Evolutionary conservation across 1,284 basidiomycete species (phyloP).

Genomic region (Ustilago vetiveriae): DNA sequence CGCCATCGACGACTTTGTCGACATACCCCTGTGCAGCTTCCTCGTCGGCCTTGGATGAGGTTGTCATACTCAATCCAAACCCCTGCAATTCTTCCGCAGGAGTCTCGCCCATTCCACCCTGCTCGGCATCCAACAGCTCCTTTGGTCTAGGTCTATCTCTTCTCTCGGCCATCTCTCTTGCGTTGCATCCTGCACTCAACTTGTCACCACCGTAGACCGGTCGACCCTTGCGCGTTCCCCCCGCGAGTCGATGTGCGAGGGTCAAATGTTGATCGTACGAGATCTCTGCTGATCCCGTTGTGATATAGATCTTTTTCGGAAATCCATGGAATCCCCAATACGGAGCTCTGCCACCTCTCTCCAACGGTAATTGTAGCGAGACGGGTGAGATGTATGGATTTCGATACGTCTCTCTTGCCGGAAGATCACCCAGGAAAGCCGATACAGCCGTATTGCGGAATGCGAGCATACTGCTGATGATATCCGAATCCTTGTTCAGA

Average conservation of each 20-base stretch:
- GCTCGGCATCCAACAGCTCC: slow-evolving; percentile 23
- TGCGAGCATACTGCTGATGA: slow-evolving; percentile 51
- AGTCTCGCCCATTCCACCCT: slow-evolving; percentile 8
- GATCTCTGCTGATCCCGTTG: slow-evolving; percentile 58
- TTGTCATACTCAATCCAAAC: neutral
- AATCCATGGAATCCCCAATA: slow-evolving; percentile 61
- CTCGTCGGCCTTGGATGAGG: no score
- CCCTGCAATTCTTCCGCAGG: slow-evolving; percentile 14
- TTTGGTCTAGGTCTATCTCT: slow-evolving; percentile 48
- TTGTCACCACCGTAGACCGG: slow-evolving; percentile 53
- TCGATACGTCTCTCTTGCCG: slow-evolving; percentile 59
- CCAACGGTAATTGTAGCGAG: slow-evolving; percentile 56
- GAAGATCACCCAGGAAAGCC: slow-evolving; percentile 57
- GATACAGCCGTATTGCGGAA: slow-evolving; percentile 63
- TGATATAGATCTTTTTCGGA: slow-evolving; percentile 53
- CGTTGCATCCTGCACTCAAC: slow-evolving; percentile 31
- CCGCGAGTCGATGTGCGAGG: slow-evolving; percentile 57
- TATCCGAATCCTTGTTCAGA: slow-evolving; percentile 54
- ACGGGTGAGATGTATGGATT: slow-evolving; percentile 62
- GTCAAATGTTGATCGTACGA: slow-evolving; percentile 63
- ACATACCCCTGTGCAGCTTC: no score
- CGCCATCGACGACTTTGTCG: slow-evolving; percentile 11
- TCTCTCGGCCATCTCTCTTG: slow-evolving; percentile 45
- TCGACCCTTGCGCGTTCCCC: slow-evolving; percentile 41
- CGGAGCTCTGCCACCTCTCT: slow-evolving; percentile 44